phyloP scores from a whole-genome alignment of 1,284 basidiomycete species.

The Irpex sp. region DNA sequence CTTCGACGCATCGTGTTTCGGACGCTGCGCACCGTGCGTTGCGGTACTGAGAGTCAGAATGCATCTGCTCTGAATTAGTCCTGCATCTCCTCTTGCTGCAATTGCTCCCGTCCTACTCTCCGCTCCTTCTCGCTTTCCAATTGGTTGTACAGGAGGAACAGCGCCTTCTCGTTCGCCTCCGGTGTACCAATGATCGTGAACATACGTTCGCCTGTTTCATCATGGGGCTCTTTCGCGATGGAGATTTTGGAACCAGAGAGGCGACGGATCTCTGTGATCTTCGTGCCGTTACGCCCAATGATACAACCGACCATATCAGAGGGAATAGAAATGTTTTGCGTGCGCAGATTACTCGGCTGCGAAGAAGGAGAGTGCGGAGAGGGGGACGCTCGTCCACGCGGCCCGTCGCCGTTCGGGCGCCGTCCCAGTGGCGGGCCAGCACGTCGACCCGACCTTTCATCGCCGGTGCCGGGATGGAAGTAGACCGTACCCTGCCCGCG shows the following conservation, averaged over 20 bases:
- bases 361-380: constrained; percentile 55
- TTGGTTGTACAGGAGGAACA: constrained; percentile 97
- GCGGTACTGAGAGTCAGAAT: background rate
- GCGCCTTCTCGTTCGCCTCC: constrained; percentile 94
- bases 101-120: constrained; percentile 76
- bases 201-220: constrained; percentile 98
- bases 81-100: constrained; percentile 49
- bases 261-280: constrained; percentile 98
- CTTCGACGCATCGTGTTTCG: background rate
- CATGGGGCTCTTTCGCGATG: constrained; percentile 97
- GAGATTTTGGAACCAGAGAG: constrained; percentile 96
- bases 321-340: constrained; percentile 98
- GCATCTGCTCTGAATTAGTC: constrained; percentile 17
- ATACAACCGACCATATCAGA: constrained; percentile 99
- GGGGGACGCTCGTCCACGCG: constrained; percentile 60
- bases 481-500: constrained; percentile 89
- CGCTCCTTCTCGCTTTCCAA: constrained; percentile 95
- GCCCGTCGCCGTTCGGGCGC: constrained; percentile 46
- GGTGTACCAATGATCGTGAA: constrained; percentile 98
- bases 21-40: background rate
- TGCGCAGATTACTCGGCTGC: constrained; percentile 78
- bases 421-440: constrained; percentile 27
- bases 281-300: constrained; percentile 94
- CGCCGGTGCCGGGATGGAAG: constrained; percentile 89
- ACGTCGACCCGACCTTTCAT: constrained; percentile 54